These are phyloP conservation scores for Paramecium sexaurelia DNA, from an alignment of 73 alveolate species.

Conservation along the genomic window DNA sequence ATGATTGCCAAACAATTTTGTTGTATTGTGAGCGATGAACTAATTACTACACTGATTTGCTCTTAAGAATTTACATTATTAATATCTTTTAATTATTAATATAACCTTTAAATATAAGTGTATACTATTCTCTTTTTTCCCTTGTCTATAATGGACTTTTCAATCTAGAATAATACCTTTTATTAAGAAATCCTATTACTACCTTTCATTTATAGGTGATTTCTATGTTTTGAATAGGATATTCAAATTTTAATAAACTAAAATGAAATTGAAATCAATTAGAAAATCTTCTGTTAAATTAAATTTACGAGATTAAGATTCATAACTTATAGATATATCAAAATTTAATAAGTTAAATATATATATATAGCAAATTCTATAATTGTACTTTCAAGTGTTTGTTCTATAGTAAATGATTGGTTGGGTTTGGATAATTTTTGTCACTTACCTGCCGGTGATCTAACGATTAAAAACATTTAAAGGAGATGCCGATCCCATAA, in stretches of 20 bases:
- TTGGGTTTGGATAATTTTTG: neutral
- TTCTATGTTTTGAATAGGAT: too few relatives aligned
- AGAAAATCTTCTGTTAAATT: neutral
- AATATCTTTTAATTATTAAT: slow-evolving; percentile 4
- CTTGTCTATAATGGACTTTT: neutral
- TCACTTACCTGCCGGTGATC: neutral
- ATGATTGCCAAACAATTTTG: slow-evolving; percentile 47
- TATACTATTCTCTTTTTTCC: neutral
- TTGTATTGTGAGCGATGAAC: slow-evolving; percentile 54
- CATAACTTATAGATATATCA: neutral
- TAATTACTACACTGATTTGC: slow-evolving; percentile 17
- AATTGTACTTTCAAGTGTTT: neutral
- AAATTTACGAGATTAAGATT: neutral
- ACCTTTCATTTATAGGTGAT: too few relatives aligned
- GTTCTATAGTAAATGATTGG: slow-evolving; percentile 1
- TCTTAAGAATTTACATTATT: slow-evolving; percentile 2
- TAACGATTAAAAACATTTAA: slow-evolving; percentile 36
- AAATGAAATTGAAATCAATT: too few relatives aligned
- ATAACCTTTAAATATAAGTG: neutral
- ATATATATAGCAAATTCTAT: neutral
- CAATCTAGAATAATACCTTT: neutral
- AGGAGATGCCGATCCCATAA: slow-evolving; percentile 46
- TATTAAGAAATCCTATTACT: too few relatives aligned
- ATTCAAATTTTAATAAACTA: too few relatives aligned
- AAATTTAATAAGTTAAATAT: too few relatives aligned